Base-by-base conservation (phyloP, 345 rosid genomes). In the Dimocarpus longan region DNA sequence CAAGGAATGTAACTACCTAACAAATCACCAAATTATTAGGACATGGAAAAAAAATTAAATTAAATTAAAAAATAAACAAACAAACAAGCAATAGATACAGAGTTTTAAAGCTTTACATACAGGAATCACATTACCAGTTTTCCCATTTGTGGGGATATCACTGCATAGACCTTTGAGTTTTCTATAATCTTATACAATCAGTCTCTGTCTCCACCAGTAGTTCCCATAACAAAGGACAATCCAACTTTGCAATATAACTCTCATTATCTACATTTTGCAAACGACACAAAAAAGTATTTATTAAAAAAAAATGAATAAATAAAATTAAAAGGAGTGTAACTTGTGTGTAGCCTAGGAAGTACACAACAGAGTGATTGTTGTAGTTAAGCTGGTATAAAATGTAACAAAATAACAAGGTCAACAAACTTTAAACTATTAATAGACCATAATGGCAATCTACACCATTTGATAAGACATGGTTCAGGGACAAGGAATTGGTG, bases 161-260 rank as follows among this genome's bases (percentile, higher is more conserved):
- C n/a, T n/a, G n/a, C n/a, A n/a, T n/a, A n/a, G n/a, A n/a, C n/a
- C n/a, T n/a, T n/a, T n/a, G n/a, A n/a, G n/a, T n/a, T n/a, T n/a
- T n/a, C n/a, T n/a, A n/a, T n/a, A n/a, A n/a, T n/a, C n/a, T n/a
- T n/a, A n/a, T n/a, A n/a, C n/a, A n/a, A n/a, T n/a, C n/a, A n/a
- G n/a, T n/a, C n/a, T n/a, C n/a, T n/a, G n/a, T n/a, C 97, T 81
- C 99, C 99, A 76, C 98, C 99, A 13, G 97, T 96, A 66, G 99
- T 96, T 82, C 99, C 99, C 93, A 96, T 88, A 24, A 96, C 97
- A 82, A 96, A 96, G 28, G 99, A 98, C 77, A 94, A 97, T 60
- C 98, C 99, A 48, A 93, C 94, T 86, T 91, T 94, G 85, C 87
- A 82, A 85, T 96, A 96, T 18, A 94, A 84, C 90, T 92, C 0